Percentiles rank a stretch among this genome's conserved stretches.
phyloP scores from a whole-genome alignment of 2,329 filamentous ascomycete genomes.

The Chaetomium strumarium region DNA sequence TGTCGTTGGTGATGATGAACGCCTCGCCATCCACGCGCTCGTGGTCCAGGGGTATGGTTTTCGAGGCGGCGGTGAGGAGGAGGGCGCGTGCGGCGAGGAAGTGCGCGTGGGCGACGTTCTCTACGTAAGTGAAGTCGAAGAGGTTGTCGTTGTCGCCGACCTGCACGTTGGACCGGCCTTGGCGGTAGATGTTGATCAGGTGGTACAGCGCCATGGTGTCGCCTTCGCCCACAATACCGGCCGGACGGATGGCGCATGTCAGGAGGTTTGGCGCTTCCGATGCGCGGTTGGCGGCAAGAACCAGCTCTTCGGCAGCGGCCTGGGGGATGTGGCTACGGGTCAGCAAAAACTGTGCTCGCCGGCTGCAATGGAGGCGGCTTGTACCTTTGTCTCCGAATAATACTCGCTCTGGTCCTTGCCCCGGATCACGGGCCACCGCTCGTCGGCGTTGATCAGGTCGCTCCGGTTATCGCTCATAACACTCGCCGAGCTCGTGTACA shows the following conservation, averaged over 20 bases:
- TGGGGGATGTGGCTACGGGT: conserved; percentile 17
- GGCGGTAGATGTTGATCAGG: conserved; percentile 64
- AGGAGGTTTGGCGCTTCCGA: conserved; percentile 53
- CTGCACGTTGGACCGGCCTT: conserved; percentile 68
- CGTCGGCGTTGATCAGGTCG: conserved; percentile 79
- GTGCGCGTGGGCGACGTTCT: conserved; percentile 68
- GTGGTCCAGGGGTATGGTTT: conserved; percentile 59
- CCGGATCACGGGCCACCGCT: conserved; percentile 70
- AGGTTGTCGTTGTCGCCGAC: conserved; percentile 64
- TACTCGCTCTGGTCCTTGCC: conserved; percentile 68
- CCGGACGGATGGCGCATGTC: conserved; percentile 76
- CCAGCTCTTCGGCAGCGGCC: conserved; percentile 76
- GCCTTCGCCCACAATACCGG: conserved; percentile 86
- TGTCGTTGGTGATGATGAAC: conserved; percentile 87
- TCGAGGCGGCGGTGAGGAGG: conserved; percentile 51
- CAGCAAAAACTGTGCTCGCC: neutral
- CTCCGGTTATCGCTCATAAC: conserved; percentile 75
- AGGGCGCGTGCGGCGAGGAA: conserved; percentile 72
- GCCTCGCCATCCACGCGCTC: conserved; percentile 77
- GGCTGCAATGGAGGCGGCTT: neutral
- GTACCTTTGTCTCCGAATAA: conserved; percentile 89
- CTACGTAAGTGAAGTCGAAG: conserved; percentile 60
- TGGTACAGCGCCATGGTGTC: conserved; percentile 71
- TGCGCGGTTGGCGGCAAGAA: conserved; percentile 66
- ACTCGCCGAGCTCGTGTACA: conserved; percentile 87